Evolutionary conservation across 176 grass and related monocot species (phyloP), one percentile per base, ranked within the genome.

Genomic region (Metroxylon sagu): DNA sequence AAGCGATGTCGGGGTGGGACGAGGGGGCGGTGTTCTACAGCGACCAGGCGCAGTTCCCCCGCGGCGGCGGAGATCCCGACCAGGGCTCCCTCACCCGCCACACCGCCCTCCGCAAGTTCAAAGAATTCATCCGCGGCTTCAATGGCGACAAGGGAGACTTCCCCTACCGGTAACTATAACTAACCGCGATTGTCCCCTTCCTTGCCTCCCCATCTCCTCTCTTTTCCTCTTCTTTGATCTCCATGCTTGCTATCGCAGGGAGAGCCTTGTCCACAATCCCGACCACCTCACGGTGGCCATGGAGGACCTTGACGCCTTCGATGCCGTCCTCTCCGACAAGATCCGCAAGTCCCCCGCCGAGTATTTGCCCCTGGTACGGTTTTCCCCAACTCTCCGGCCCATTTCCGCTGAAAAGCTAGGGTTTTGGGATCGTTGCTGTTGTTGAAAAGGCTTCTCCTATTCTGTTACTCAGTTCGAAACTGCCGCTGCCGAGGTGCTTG

Each of bases 1-100:
- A 15, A 15, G 25, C 57, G 60, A 97, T 97, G 93, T 97, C 93
- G 48, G 93, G 87, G 3, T 97, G 93, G 93, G 93, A 97, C 59
- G 93, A 97, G 80, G 87, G 93, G 23, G 93, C 93, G 58, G 93
- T 97, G 49, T 97, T 88, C 76, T 97, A 91, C 81, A 97, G 93
- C 56, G 93, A 97, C 64, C 93, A 97, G 84, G 93, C 93, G 26
- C 87, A 97, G 64, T 97, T 91, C 60, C 87, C 87, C 4, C 82
- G 65, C 56, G 90, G 85, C 69, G 84, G 77, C 74, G 92, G 84
- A 62, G 48, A 78, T 59, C 78, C 79, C 30, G 88, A 88, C 77
- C 77, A 66, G 48, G 58, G 49, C 28, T 72, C 79, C 1, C 49
- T 91, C 78, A 85, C 70, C 26, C 81, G 76, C 61, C 93, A 97